A percentile compares a stretch with the other conserved stretches of the same genome.
Evolutionary conservation across 73 alveolate genomes (phyloP).

Genomic region (Blepharisma stoltei): DNA sequence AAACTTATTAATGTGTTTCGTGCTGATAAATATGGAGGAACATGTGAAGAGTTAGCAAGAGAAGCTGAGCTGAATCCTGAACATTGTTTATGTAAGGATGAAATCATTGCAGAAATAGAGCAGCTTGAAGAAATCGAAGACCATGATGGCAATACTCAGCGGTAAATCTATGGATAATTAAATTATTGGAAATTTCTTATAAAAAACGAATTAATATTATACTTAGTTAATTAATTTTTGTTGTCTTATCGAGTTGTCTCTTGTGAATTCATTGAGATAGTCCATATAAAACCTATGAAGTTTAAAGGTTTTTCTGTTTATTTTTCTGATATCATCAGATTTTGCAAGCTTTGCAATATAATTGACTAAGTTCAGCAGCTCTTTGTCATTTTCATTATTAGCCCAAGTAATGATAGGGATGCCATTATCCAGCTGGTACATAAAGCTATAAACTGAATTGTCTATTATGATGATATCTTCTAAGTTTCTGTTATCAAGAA

Average conservation of each 20-base stretch:
- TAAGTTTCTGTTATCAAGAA: conserved; percentile 40
- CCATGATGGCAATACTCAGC: no score
- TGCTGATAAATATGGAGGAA: conserved; percentile 13
- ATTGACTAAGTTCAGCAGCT: conserved; percentile 50
- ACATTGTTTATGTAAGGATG: neutral
- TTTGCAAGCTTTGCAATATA: conserved; percentile 35
- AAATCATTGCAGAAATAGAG: no score
- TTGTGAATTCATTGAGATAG: no score
- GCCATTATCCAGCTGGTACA: conserved; percentile 37
- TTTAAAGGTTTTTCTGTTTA: neutral
- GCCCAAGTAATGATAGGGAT: conserved; percentile 46
- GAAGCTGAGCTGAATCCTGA: neutral
- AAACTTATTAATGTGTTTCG: neutral
- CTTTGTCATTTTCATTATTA: conserved; percentile 51
- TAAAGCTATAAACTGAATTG: conserved; percentile 35
- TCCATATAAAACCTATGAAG: no score
- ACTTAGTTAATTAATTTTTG: no score
- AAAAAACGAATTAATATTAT: no score
- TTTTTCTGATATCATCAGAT: conserved; percentile 24
- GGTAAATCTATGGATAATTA: no score
- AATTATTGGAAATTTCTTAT: no score
- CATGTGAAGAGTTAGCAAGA: neutral
- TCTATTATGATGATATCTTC: conserved; percentile 30
- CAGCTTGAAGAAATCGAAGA: no score
- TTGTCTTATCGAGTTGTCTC: no score